Evolutionary conservation across 441 rosid species (phyloP).

Genomic region (Codiaeum variegatum): DNA sequence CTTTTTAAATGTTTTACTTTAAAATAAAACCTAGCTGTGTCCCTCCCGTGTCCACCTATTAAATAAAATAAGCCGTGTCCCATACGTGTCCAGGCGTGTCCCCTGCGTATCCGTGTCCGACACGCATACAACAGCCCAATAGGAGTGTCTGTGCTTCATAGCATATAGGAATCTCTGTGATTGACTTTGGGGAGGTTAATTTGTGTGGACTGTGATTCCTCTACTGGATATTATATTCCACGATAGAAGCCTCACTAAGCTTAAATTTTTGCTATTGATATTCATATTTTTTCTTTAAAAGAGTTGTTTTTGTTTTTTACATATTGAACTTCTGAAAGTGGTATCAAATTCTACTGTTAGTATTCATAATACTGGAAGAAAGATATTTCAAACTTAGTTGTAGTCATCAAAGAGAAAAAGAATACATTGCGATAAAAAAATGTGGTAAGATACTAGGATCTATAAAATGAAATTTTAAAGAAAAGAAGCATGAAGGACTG

Average conservation of each 20-base stretch:
- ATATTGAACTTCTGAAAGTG: conserved; percentile 6
- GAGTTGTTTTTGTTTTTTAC: background rate
- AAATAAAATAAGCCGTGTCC: no score
- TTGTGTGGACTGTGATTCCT: no score
- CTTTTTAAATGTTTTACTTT: no score
- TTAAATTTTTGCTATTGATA: background rate
- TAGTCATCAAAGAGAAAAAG: background rate
- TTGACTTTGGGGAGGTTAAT: no score
- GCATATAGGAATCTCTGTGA: no score
- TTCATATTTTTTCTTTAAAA: background rate
- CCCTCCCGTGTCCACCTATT: no score
- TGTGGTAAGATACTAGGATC: background rate
- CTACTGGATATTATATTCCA: no score
- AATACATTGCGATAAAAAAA: background rate
- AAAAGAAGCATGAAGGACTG: background rate
- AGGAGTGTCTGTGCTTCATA: no score
- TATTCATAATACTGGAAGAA: background rate
- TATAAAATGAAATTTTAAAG: background rate
- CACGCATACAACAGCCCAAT: no score
- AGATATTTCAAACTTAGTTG: background rate
- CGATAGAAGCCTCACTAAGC: background rate
- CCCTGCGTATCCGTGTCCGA: no score
- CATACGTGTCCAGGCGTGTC: no score
- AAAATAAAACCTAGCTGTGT: no score
- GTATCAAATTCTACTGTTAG: background rate